Conservation (phyloP, 2,329 filamentous ascomycete genomes). For the Ascochyta rabiei region DNA sequence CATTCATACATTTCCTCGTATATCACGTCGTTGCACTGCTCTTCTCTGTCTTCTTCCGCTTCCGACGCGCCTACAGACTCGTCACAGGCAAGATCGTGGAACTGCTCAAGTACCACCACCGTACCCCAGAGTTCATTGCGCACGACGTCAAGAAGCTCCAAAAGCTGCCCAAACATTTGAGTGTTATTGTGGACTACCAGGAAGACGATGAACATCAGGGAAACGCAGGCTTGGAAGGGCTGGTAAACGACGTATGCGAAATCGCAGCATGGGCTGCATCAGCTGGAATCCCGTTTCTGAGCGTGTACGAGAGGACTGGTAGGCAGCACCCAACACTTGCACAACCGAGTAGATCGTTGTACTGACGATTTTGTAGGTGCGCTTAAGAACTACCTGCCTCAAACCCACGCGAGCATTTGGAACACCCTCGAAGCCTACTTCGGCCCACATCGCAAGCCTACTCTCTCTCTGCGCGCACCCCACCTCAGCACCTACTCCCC, state of each 20-base stretch:
- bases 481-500: conserved; percentile 67
- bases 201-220: conserved; percentile 65
- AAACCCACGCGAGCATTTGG: conserved; percentile 78
- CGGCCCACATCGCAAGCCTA: conserved; percentile 69
- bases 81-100: conserved; percentile 78
- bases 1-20: conserved; percentile 68
- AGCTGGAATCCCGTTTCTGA: conserved; percentile 84
- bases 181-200: conserved; percentile 80
- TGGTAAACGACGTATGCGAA: conserved; percentile 91
- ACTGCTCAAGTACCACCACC: conserved; percentile 92
- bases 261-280: conserved; percentile 92
- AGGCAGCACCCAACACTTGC: conserved; percentile 36
- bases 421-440: conserved; percentile 88
- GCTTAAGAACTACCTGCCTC: conserved; percentile 87
- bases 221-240: conserved; percentile 75
- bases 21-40: conserved; percentile 76
- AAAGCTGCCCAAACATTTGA: conserved; percentile 82
- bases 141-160: conserved; percentile 79
- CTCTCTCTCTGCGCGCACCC: conserved; percentile 74
- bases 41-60: conserved; percentile 86
- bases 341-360: neutral
- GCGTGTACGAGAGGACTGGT: conserved; percentile 93
- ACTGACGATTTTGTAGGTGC: conserved; percentile 63
- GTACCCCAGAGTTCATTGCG: conserved; percentile 89
- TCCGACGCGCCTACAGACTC: conserved; percentile 79